phyloP scores from a whole-genome alignment of 2,329 filamentous ascomycete species.

The Botrytis paeoniae region DNA sequence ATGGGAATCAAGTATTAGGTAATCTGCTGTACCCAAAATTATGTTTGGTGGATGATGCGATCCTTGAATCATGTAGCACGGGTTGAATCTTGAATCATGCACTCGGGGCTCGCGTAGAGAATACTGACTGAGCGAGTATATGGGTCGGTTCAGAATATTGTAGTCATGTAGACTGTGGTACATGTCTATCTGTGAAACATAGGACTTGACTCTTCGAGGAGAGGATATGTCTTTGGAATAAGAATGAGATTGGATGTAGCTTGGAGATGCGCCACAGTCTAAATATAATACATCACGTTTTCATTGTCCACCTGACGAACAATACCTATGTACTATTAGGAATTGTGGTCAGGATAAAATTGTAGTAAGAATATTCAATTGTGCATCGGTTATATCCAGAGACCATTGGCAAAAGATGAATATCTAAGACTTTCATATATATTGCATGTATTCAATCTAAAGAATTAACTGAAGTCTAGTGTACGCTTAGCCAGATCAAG shows the following conservation, averaged over 20 bases:
- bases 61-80: neutral
- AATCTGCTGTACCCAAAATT: neutral
- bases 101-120: fast-evolving
- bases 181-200: neutral
- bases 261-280: too few relatives aligned
- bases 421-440: neutral
- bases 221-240: fast-evolving
- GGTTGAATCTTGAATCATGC: neutral
- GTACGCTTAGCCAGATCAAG: neutral
- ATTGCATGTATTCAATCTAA: neutral
- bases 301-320: neutral
- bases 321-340: neutral
- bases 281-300: neutral
- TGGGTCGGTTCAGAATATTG: neutral
- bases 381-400: neutral
- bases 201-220: neutral
- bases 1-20: neutral
- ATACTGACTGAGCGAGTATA: fast-evolving
- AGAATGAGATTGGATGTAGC: neutral
- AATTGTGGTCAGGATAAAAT: neutral
- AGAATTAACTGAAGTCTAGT: neutral
- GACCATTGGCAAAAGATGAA: neutral
- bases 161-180: neutral
- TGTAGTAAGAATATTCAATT: neutral
- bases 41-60: fast-evolving